Base-by-base conservation (phyloP, 2,329 filamentous ascomycete genomes). In the Camillea tinctor region DNA sequence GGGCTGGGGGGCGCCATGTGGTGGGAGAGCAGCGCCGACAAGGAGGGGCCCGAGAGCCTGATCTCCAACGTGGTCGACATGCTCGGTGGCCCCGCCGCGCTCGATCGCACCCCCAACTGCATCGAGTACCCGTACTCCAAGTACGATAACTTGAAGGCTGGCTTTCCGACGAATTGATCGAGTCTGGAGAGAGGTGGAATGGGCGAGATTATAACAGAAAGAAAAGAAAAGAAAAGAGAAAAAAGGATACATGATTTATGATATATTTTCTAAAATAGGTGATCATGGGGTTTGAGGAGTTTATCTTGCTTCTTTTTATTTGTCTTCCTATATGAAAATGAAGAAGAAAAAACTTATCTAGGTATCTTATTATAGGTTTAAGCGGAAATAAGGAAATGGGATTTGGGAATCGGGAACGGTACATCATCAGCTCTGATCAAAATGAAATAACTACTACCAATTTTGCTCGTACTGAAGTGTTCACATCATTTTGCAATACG, bases 1-100 rank as follows among this genome's bases (percentile, higher is more conserved):
- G 80, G 85, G 0, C 82, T 97, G 0, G 93, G 93, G 1, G 94
- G 94, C 19, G 92, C 84, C n/a, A 97, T 98, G 93, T 98, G 92
- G 92, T 97, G 93, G 93, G 93, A 97, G 78, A 91, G 87, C 68
- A 94, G 89, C 69, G 88, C 85, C 1, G 94, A 97, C 73, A 88
- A 87, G 71, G 72, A 75, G 2, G 87, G 86, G 0, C 78, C 81
- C 0, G 75, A 82, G 56, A 94, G 91, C 68, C 73, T 97, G 71
- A 92, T 93, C 58, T 77, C 75, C 6, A 87, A 83, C 15, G 86
- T 88, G 17, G 84, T 90, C 1, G 78, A 83, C 30, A 77, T 75
- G 0, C 74, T 91, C 11, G 88, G 87, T 19, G 86, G 87, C 0
- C 72, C 75, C 0, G 66, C 66, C 3, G 74, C 68, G 1, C 74